A percentile compares a stretch with the other conserved stretches of the same genome.
Evolutionary conservation across 1,139 yeast species (phyloP).

Genomic region (Petasospora rhodanensis): DNA sequence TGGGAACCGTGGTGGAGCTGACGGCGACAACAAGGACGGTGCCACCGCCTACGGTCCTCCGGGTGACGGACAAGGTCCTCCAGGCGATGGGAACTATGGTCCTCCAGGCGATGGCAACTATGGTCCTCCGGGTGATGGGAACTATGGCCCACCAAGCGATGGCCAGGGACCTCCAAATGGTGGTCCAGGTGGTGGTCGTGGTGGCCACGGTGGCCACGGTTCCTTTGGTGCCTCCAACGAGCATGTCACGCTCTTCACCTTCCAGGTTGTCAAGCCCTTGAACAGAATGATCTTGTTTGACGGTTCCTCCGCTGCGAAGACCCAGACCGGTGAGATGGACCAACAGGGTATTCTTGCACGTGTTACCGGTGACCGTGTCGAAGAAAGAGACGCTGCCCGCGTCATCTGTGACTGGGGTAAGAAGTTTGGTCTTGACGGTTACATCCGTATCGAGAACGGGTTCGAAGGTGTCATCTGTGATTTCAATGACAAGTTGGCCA

Average conservation of each 20-base stretch:
- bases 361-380: conserved; percentile 27
- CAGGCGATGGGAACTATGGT: too few relatives aligned
- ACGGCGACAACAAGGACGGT: too few relatives aligned
- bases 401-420: conserved; percentile 37
- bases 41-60: too few relatives aligned
- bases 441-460: conserved; percentile 49
- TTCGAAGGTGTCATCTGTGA: conserved; percentile 54
- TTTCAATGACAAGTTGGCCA: conserved; percentile 38
- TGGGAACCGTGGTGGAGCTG: too few relatives aligned
- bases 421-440: conserved; percentile 46
- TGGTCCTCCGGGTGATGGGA: conserved; percentile 6
- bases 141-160: conserved; percentile 6
- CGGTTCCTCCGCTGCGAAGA: conserved; percentile 58
- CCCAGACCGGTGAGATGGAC: conserved; percentile 50
- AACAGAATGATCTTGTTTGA: conserved; percentile 44
- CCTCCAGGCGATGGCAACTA: too few relatives aligned
- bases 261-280: conserved; percentile 40
- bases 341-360: conserved; percentile 37
- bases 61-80: too few relatives aligned
- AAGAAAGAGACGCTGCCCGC: conserved; percentile 41
- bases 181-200: conserved; percentile 8
- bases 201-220: conserved; percentile 2
- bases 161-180: conserved; percentile 3
- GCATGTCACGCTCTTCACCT: conserved; percentile 34
- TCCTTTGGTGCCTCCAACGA: conserved; percentile 4